These are phyloP conservation scores for Periconia macrospinosa DNA, from an alignment of 2,329 filamentous ascomycete genomes.

Conservation along the genomic window DNA sequence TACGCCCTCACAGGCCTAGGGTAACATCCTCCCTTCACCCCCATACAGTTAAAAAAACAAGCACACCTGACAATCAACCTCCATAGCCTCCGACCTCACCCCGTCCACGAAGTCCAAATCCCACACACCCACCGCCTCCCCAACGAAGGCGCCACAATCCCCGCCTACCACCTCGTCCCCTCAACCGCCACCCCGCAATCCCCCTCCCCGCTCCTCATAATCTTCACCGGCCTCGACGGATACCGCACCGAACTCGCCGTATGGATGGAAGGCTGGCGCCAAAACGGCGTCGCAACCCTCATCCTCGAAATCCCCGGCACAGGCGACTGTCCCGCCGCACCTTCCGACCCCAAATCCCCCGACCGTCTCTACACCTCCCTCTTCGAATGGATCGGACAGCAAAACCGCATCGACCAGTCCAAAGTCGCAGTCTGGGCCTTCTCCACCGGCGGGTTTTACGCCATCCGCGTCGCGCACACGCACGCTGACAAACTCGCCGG, in stretches of 20 bases:
- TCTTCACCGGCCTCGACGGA: conserved; percentile 62
- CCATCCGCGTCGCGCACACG: conserved; percentile 60
- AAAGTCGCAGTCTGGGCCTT: conserved; percentile 59
- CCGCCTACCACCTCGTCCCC: conserved; percentile 67
- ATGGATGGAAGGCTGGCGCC: conserved; percentile 55
- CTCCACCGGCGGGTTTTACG: conserved; percentile 62
- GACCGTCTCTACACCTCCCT: conserved; percentile 59
- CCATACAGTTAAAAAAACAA: not conserved
- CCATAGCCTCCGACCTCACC: conserved; percentile 46
- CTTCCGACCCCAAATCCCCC: conserved; percentile 51
- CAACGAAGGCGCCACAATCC: conserved; percentile 60
- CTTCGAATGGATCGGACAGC: conserved; percentile 56
- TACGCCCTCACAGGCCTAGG: conserved; percentile 60
- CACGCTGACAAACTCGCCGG: conserved; percentile 56
- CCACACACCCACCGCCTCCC: conserved; percentile 57
- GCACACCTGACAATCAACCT: not conserved
- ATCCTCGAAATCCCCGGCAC: conserved; percentile 62
- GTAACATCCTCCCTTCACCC: conserved; percentile 10
- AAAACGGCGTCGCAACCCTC: conserved; percentile 52
- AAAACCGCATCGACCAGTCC: conserved; percentile 51
- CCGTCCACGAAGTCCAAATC: conserved; percentile 64
- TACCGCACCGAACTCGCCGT: conserved; percentile 60
- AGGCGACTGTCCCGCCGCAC: conserved; percentile 56
- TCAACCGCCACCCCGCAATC: conserved; percentile 43
- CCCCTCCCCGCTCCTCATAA: conserved; percentile 56